These are phyloP conservation scores for Trichophyton simii DNA, from an alignment of 2,329 filamentous ascomycete species.

Conservation along the genomic window DNA sequence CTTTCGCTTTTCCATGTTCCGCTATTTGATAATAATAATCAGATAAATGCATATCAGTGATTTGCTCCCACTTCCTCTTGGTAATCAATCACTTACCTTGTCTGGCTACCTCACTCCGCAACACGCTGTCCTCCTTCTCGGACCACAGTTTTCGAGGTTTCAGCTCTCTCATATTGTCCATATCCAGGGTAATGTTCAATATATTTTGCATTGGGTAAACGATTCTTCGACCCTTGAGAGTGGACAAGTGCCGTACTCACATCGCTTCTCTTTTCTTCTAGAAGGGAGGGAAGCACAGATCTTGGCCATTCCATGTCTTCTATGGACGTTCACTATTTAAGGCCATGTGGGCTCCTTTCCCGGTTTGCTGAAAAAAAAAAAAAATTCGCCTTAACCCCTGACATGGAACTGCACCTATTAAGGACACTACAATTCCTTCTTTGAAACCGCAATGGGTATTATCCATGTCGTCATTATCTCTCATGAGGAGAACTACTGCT, in stretches of 20 bases:
- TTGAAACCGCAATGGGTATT: neutral
- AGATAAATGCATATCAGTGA: neutral
- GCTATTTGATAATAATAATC: neutral
- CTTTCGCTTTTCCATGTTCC: neutral
- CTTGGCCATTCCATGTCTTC: slow-evolving; percentile 1
- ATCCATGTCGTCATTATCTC: neutral
- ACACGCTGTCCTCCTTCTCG: neutral
- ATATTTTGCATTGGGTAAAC: neutral
- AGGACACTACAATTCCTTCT: neutral
- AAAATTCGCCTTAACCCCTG: neutral
- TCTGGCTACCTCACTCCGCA: neutral
- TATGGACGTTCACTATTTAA: slow-evolving; percentile 2
- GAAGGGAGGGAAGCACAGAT: slow-evolving; percentile 1
- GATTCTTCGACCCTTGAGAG: neutral
- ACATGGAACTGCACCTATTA: neutral
- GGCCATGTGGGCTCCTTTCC: neutral
- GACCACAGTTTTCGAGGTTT: slow-evolving; percentile 5
- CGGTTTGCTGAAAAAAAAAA: neutral
- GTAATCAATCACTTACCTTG: neutral
- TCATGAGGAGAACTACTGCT: neutral
- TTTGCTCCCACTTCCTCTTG: too few relatives aligned
- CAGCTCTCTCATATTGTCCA: neutral
- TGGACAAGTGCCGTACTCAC: neutral
- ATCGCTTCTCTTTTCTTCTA: neutral
- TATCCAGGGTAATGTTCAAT: neutral